Evolutionary conservation across 768 basidiomycete species (phyloP).

Genomic region (Strobilomyces dryophilus): DNA sequence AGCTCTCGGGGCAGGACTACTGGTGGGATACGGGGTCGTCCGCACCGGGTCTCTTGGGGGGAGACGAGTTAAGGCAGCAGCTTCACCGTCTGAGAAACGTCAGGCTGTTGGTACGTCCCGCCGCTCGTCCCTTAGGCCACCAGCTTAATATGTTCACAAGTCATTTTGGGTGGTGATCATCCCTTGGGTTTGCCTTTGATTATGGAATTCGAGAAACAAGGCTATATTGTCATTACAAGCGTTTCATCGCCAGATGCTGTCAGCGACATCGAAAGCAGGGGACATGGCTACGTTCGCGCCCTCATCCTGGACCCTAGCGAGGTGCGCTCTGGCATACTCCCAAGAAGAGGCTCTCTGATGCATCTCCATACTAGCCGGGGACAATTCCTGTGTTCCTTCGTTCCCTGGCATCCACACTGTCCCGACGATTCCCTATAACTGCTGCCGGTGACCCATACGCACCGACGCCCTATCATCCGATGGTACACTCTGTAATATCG

Average conservation of each 20-base stretch:
- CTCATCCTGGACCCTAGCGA: slow-evolving; percentile 78
- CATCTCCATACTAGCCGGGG: slow-evolving; percentile 46
- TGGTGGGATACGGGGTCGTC: slow-evolving; percentile 49
- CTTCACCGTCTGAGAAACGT: slow-evolving; percentile 37
- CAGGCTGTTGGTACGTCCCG: slow-evolving; percentile 41
- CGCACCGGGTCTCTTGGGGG: slow-evolving; percentile 21
- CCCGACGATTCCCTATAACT: slow-evolving; percentile 77
- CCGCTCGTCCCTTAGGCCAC: not conserved
- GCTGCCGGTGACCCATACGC: slow-evolving; percentile 78
- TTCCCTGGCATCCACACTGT: slow-evolving; percentile 74
- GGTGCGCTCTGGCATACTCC: slow-evolving; percentile 36
- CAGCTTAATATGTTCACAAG: slow-evolving; percentile 34
- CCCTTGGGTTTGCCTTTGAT: slow-evolving; percentile 71
- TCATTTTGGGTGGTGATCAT: slow-evolving; percentile 79
- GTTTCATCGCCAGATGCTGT: slow-evolving; percentile 68
- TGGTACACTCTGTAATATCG: slow-evolving; percentile 76
- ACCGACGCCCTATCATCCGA: slow-evolving; percentile 58
- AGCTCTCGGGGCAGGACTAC: slow-evolving; percentile 55
- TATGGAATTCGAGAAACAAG: slow-evolving; percentile 67
- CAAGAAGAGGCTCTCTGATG: slow-evolving; percentile 1
- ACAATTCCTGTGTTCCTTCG: slow-evolving; percentile 75
- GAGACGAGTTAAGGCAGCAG: slow-evolving; percentile 21
- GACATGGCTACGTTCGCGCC: slow-evolving; percentile 75
- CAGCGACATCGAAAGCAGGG: slow-evolving; percentile 55
- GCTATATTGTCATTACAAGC: slow-evolving; percentile 80